phyloP scores from a whole-genome alignment of 345 rosid species.

The Abelmoschus esculentus region DNA sequence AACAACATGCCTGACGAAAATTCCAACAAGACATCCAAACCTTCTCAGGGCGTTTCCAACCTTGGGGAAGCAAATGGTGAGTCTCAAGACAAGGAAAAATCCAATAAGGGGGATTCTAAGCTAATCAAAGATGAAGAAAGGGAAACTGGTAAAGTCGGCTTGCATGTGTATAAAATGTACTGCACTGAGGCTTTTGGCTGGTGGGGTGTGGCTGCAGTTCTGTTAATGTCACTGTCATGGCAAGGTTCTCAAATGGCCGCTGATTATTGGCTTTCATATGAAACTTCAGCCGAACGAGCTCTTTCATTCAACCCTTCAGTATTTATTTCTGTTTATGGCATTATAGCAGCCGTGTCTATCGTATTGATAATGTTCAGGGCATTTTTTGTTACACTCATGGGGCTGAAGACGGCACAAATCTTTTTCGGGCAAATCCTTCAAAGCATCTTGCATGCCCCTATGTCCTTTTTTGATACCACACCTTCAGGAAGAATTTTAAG shows the following conservation, averaged over 20 bases:
- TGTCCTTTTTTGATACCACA: constrained; percentile 95
- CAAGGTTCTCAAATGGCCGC: constrained; percentile 78
- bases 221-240: constrained; percentile 60
- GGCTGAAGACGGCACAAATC: constrained; percentile 76
- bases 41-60: constrained; percentile 26
- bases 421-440: constrained; percentile 69
- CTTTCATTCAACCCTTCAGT: constrained; percentile 39
- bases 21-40: constrained; percentile 34
- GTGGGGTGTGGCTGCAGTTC: constrained; percentile 66
- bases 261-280: constrained; percentile 92
- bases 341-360: constrained; percentile 49
- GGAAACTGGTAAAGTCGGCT: constrained; percentile 72
- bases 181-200: constrained; percentile 86
- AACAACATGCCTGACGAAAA: constrained; percentile 18
- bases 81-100: constrained; percentile 31
- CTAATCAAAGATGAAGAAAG: constrained; percentile 85
- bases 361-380: constrained; percentile 48
- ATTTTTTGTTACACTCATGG: constrained; percentile 49
- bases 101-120: constrained; percentile 48
- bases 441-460: constrained; percentile 89
- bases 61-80: constrained; percentile 44
- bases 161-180: constrained; percentile 63
- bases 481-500: constrained; percentile 95
- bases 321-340: constrained; percentile 58
- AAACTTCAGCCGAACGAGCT: constrained; percentile 55